Evolutionary conservation across 2,329 filamentous ascomycete genomes (phyloP).

Genomic region (Biscogniauxia marginata): DNA sequence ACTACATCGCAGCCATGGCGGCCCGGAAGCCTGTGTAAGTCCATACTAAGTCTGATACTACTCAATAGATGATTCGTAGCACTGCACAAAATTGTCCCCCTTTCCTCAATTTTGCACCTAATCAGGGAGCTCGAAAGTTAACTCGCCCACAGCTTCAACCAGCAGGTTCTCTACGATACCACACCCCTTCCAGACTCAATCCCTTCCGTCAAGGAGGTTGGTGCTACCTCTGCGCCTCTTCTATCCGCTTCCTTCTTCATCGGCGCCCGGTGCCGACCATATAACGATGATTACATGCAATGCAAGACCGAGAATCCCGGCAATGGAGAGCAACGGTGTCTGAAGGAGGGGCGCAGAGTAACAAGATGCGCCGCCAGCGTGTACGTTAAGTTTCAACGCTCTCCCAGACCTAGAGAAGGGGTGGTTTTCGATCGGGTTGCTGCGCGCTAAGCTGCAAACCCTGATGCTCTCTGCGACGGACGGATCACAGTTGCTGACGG

Average conservation of each 20-base stretch:
- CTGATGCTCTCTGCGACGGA: too few species aligned
- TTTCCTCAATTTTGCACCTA: background rate
- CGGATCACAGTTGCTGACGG: constrained; percentile 5
- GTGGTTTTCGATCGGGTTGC: too few species aligned
- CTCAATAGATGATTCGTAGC: background rate
- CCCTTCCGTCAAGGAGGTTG: constrained; percentile 90
- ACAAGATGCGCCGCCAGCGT: constrained; percentile 95
- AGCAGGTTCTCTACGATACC: constrained; percentile 89
- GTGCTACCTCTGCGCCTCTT: constrained; percentile 87
- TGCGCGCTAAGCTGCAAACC: too few species aligned
- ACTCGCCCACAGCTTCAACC: constrained; percentile 72
- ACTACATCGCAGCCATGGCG: constrained; percentile 51
- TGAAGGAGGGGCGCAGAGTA: constrained; percentile 95
- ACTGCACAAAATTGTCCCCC: too few species aligned
- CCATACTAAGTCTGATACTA: background rate
- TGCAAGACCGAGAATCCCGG: constrained; percentile 96
- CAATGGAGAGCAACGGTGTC: constrained; percentile 86
- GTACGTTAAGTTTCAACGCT: constrained; percentile 55
- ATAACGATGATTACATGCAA: constrained; percentile 99
- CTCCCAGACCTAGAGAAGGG: background rate
- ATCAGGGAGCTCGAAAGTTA: background rate
- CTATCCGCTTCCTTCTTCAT: constrained; percentile 95
- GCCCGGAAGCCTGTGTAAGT: constrained; percentile 58
- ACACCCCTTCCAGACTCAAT: constrained; percentile 91
- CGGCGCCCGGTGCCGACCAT: constrained; percentile 87